A percentile compares a stretch with the other conserved stretches of the same genome.
phyloP scores from a whole-genome alignment of 2,329 filamentous ascomycete genomes.

The Cercospora brassicicola region DNA sequence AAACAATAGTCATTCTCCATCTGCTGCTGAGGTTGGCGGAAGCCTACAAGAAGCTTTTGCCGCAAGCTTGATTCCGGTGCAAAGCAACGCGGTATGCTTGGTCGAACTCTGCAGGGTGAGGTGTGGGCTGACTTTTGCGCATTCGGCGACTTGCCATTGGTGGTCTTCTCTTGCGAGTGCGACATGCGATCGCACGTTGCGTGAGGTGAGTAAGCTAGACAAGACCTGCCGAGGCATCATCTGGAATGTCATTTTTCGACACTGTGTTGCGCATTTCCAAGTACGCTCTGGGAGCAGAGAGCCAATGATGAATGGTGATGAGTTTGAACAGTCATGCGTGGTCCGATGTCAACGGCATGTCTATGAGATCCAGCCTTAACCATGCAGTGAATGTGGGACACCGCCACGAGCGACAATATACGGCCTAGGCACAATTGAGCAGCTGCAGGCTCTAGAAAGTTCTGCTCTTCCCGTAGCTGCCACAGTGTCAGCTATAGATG shows the following conservation, averaged over 20 bases:
- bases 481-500: neutral
- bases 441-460: neutral
- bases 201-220: neutral
- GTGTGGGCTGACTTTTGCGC: conserved; percentile 1
- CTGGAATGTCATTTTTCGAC: neutral
- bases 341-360: no score
- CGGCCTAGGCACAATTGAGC: neutral
- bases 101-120: neutral
- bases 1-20: neutral
- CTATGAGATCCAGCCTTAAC: no score
- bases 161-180: neutral
- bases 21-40: neutral
- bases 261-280: neutral
- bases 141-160: conserved; percentile 2
- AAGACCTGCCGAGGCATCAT: conserved; percentile 10
- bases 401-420: neutral
- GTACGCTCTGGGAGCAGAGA: neutral
- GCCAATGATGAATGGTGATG: no score
- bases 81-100: neutral
- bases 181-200: conserved; percentile 12
- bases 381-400: no score
- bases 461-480: neutral
- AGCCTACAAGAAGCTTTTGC: conserved; percentile 8
- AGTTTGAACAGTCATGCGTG: no score
- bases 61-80: conserved; percentile 6